A percentile compares a stretch with the other conserved stretches of the same genome.
Evolutionary conservation across 2,329 filamentous ascomycete genomes (phyloP).

Genomic region (Ophiostoma montium): DNA sequence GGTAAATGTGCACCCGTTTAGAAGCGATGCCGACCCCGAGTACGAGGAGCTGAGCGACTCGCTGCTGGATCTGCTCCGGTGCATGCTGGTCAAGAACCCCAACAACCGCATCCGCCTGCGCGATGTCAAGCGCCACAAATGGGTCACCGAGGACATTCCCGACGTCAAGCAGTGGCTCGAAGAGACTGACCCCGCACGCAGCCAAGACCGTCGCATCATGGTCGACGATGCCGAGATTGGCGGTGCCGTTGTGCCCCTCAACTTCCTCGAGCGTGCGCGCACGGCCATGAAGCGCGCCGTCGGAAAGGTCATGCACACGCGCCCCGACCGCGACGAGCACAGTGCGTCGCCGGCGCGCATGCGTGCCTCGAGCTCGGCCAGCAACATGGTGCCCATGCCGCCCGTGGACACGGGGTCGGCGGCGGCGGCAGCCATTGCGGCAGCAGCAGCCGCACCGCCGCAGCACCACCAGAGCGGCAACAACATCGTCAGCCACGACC

Average conservation of each 20-base stretch:
- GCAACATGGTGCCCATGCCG: conserved; percentile 36
- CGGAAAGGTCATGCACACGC: conserved; percentile 48
- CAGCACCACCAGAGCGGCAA: neutral
- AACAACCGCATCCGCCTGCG: conserved; percentile 74
- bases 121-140: conserved; percentile 88
- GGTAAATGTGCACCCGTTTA: conserved; percentile 50
- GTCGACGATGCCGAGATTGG: conserved; percentile 86
- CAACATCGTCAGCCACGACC: neutral
- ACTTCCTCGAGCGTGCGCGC: conserved; percentile 69
- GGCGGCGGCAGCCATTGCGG: neutral
- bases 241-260: conserved; percentile 77
- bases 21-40: conserved; percentile 61
- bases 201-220: conserved; percentile 73
- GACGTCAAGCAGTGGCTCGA: conserved; percentile 78
- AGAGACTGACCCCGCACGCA: conserved; percentile 73
- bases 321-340: conserved; percentile 39
- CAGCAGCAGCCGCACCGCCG: neutral
- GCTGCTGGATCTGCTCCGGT: conserved; percentile 61
- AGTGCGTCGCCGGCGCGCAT: conserved; percentile 24
- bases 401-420: conserved; percentile 14
- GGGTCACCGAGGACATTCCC: conserved; percentile 68
- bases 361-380: conserved; percentile 46
- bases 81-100: conserved; percentile 80
- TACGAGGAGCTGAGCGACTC: conserved; percentile 79
- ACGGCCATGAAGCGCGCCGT: conserved; percentile 60